phyloP scores from a whole-genome alignment of 768 basidiomycete genomes.

The Tephrocybe sp. region DNA sequence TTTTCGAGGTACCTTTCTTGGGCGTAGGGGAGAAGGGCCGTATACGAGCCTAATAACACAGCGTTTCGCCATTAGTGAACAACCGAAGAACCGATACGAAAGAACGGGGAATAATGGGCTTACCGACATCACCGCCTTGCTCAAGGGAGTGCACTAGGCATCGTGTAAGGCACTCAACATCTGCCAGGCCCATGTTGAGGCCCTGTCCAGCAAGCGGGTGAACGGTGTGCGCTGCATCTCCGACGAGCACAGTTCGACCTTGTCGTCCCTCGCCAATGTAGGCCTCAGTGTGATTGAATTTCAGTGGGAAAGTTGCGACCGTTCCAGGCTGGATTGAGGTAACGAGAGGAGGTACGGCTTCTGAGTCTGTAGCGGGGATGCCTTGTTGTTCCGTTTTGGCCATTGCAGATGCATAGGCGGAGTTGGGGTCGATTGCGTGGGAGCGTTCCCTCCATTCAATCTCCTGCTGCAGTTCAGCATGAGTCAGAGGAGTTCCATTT shows the following conservation, averaged over 20 bases:
- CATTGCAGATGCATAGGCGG: slow-evolving; percentile 56
- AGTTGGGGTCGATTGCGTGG: slow-evolving; percentile 61
- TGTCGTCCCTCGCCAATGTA: slow-evolving; percentile 76
- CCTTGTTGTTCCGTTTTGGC: slow-evolving; percentile 34
- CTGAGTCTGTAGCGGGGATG: slow-evolving; percentile 59
- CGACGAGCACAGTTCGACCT: slow-evolving; percentile 80
- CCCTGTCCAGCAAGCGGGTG: slow-evolving; percentile 98
- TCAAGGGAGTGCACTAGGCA: slow-evolving; percentile 57
- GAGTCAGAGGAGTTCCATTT: slow-evolving; percentile 43
- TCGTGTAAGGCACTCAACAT: slow-evolving; percentile 70
- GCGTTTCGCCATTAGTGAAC: background rate
- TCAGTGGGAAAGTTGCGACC: slow-evolving; percentile 86
- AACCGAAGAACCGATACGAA: background rate
- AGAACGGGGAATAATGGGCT: slow-evolving; percentile 20
- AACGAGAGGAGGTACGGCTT: slow-evolving; percentile 73
- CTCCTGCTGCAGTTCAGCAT: slow-evolving; percentile 53
- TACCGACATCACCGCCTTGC: slow-evolving; percentile 82
- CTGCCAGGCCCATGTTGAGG: slow-evolving; percentile 88
- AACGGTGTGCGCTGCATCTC: slow-evolving; percentile 93
- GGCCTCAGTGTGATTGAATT: slow-evolving; percentile 79
- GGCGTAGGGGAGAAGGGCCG: slow-evolving; percentile 72
- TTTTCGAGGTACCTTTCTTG: slow-evolving; percentile 83
- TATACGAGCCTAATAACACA: slow-evolving; percentile 60
- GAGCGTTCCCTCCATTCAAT: slow-evolving; percentile 72
- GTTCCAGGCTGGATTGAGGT: slow-evolving; percentile 66